Percentiles rank a stretch among this genome's conserved stretches.
These are phyloP conservation scores for Wickerhamiella allomyrinae DNA, from an alignment of 805 yeast species.

Conservation along the genomic window DNA sequence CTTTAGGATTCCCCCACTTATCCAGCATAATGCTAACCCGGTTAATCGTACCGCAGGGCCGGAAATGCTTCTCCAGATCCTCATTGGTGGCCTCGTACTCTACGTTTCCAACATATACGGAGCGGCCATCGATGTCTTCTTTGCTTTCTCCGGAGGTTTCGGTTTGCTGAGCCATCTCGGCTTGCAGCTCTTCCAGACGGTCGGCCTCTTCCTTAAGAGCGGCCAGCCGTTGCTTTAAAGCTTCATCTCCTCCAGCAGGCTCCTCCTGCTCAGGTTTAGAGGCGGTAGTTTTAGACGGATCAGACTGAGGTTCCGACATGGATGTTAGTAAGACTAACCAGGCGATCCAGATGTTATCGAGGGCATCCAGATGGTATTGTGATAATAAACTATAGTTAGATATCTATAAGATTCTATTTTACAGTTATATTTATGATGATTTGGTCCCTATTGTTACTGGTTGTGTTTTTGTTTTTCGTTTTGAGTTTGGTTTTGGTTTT, in stretches of 20 bases:
- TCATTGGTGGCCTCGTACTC: constrained; percentile 68
- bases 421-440: no score
- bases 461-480: no score
- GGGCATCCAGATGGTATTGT: no score
- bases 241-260: neutral
- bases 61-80: constrained; percentile 63
- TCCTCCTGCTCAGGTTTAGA: neutral
- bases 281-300: neutral
- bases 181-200: constrained; percentile 44
- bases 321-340: neutral
- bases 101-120: constrained; percentile 72
- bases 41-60: constrained; percentile 55
- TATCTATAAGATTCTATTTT: no score
- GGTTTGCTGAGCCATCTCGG: constrained; percentile 31
- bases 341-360: no score
- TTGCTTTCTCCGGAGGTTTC: constrained; percentile 33
- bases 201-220: constrained; percentile 51
- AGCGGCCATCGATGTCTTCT: constrained; percentile 59
- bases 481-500: no score
- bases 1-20: constrained; percentile 68
- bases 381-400: no score
- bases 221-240: constrained; percentile 2
- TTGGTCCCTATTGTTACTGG: no score
- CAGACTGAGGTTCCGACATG: neutral
- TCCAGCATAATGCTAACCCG: constrained; percentile 67